A percentile compares a stretch with the other conserved stretches of the same genome.
Conservation (phyloP, 306 rosid genomes). For the Gleditsia sinensis region DNA sequence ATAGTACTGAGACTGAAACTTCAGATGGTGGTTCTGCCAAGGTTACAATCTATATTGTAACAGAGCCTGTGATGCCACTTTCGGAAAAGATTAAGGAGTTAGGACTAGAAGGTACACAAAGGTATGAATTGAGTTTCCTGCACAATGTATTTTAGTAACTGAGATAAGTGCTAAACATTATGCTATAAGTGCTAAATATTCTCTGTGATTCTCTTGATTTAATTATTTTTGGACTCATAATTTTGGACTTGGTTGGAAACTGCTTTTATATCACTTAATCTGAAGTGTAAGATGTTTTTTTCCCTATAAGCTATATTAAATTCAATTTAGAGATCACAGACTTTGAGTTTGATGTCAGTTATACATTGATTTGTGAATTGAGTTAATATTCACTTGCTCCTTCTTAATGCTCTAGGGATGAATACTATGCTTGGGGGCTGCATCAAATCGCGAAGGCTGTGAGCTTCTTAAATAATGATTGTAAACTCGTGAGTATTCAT, state of each 20-base stretch:
- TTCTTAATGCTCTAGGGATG: conserved; percentile 68
- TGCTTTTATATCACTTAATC: not conserved
- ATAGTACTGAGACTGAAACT: conserved; percentile 83
- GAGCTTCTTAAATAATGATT: conserved; percentile 97
- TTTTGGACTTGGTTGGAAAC: not conserved
- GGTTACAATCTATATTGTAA: conserved; percentile 88
- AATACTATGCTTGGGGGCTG: conserved; percentile 96
- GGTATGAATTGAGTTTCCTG: conserved; percentile 48
- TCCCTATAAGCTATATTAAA: conserved; percentile 4
- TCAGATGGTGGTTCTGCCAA: conserved; percentile 67
- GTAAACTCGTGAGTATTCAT: conserved; percentile 82
- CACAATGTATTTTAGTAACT: conserved; percentile 15
- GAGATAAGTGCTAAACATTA: not conserved
- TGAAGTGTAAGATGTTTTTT: not conserved
- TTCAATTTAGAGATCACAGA: not conserved
- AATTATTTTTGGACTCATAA: not conserved
- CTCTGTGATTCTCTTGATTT: not conserved
- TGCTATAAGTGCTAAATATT: conserved; percentile 5
- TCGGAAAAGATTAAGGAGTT: conserved; percentile 86
- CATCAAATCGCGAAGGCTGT: conserved; percentile 93
- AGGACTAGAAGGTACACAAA: conserved; percentile 84
- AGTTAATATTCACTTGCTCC: conserved; percentile 1
- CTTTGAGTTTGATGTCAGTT: conserved; percentile 12
- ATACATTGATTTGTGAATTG: conserved; percentile 19
- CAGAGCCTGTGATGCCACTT: conserved; percentile 93